Evolutionary conservation across 306 rosid genomes (phyloP), one percentile per base, ranked within the genome.

Genomic region (barrel medic (Medicago truncatula)): DNA sequence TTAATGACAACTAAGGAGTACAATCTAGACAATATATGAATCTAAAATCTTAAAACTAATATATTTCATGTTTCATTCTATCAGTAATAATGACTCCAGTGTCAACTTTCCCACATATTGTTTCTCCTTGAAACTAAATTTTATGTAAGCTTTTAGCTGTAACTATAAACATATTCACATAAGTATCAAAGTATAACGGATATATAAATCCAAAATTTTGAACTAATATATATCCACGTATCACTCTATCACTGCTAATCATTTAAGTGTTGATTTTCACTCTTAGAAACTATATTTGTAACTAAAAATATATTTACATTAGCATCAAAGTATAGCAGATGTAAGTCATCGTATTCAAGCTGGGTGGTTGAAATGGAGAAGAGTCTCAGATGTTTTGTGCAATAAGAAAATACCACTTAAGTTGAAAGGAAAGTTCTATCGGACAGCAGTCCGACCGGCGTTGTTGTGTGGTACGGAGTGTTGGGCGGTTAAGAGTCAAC

Each of bases 231-330:
- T 31, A 31, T 31, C 36, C 36, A 31, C 6, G 75, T 53, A 74
- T 66, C 20, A 57, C 23, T 36, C 23, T 6, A 56, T 23, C 46
- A 53, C 39, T 60, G 39, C 43, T 43, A 34, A 21, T 40, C 28
- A 54, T 17, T 46, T 43, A 70, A 31, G 21, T 14, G 31, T 60
- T 66, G 61, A 73, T 61, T 74, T 16, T 17, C 71, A 54, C 28
- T 54, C 43, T 36, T 6, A 6, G 21, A 77, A 67, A 58, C n/a
- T 66, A 8, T 57, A 17, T 34, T 9, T 21, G 56, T 15, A 54
- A 66, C 66, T 52, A 66, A 1, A 53, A 20, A 76, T 36, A 67
- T 41, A 36, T 11, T 47, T 47, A 14, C 34, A 70, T 3, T 16
- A 23, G 50, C n/a, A n/a, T n/a, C n/a, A n/a, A n/a, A n/a, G n/a